These are phyloP conservation scores for Xerocomus minutiporus DNA, from an alignment of 1,284 basidiomycete species.

Conservation along the genomic window DNA sequence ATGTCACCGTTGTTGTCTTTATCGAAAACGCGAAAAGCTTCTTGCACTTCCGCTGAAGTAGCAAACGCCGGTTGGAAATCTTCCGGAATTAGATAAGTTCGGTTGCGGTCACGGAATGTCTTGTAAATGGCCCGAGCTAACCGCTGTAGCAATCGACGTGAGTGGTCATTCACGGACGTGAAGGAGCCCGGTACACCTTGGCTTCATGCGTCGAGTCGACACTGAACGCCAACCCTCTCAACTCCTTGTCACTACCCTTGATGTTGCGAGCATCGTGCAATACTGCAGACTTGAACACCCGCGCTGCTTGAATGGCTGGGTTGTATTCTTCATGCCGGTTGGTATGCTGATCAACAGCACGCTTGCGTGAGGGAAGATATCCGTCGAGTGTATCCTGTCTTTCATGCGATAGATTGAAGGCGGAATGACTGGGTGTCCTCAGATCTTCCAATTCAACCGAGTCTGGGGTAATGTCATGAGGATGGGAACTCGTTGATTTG, in stretches of 20 bases:
- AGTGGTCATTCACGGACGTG: not conserved
- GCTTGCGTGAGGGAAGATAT: conserved; percentile 23
- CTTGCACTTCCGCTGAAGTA: conserved; percentile 50
- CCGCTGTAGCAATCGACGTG: conserved; percentile 36
- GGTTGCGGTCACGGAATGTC: conserved; percentile 52
- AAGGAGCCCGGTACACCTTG: conserved; percentile 41
- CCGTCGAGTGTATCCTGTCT: conserved; percentile 4
- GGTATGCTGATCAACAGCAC: conserved; percentile 13
- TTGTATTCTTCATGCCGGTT: conserved; percentile 32
- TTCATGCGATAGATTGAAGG: conserved; percentile 5
- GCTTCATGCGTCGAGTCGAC: conserved; percentile 58
- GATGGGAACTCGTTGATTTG: conserved; percentile 3
- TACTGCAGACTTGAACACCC: conserved; percentile 60
- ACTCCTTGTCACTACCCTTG: conserved; percentile 45
- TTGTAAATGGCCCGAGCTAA: conserved; percentile 68
- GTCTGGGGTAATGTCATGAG: conserved; percentile 8
- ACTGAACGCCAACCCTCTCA: conserved; percentile 43
- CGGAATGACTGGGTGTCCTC: conserved; percentile 4
- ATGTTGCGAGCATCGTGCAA: conserved; percentile 73
- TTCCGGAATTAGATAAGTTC: conserved; percentile 57
- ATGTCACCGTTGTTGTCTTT: conserved; percentile 76
- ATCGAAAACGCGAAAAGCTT: conserved; percentile 74
- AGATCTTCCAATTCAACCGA: conserved; percentile 10
- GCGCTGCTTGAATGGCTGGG: conserved; percentile 52
- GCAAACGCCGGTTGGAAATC: conserved; percentile 72